Evolutionary conservation across 345 rosid species (phyloP).

Genomic region (Euphorbia pulcherrima): DNA sequence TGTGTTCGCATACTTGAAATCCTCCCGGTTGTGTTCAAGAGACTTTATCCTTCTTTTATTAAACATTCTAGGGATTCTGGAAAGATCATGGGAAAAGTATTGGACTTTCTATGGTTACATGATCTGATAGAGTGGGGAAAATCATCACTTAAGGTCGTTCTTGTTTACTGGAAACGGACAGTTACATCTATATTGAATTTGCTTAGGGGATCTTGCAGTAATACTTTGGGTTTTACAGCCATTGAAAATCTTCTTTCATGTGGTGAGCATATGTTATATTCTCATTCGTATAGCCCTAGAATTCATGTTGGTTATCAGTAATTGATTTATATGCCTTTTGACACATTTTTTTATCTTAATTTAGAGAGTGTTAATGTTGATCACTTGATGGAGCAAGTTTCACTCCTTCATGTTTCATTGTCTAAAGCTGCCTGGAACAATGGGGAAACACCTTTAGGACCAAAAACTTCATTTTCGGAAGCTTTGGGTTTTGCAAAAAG

Average conservation of each 20-base stretch:
- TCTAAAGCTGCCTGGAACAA: slow-evolving; percentile 28
- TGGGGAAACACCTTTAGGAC: slow-evolving; percentile 22
- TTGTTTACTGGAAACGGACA: slow-evolving; percentile 82
- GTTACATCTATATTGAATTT: slow-evolving; percentile 50
- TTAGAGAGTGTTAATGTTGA: slow-evolving; percentile 59
- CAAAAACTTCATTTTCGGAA: slow-evolving; percentile 23
- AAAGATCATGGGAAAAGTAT: slow-evolving; percentile 29
- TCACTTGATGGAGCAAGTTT: slow-evolving; percentile 56
- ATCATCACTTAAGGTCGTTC: slow-evolving; percentile 75
- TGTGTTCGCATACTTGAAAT: slow-evolving; percentile 89
- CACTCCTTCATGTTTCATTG: slow-evolving; percentile 53
- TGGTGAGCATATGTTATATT: slow-evolving; percentile 47
- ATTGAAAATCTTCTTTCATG: slow-evolving; percentile 57
- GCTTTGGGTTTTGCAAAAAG: slow-evolving; percentile 23
- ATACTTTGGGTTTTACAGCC: slow-evolving; percentile 33
- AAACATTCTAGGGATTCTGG: slow-evolving; percentile 32
- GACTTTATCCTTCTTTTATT: slow-evolving; percentile 36
- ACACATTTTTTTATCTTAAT: slow-evolving; percentile 17
- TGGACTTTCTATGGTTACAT: slow-evolving; percentile 74
- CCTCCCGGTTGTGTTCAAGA: slow-evolving; percentile 65
- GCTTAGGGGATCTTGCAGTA: slow-evolving; percentile 44
- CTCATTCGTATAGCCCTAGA: slow-evolving; percentile 2
- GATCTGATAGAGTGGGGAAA: slow-evolving; percentile 90
- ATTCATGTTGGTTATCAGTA: slow-evolving; percentile 16
- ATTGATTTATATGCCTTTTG: slow-evolving; percentile 10